Evolutionary conservation across 148 eudicot genomes (phyloP).

Genomic region (Fallopia convolvulus): DNA sequence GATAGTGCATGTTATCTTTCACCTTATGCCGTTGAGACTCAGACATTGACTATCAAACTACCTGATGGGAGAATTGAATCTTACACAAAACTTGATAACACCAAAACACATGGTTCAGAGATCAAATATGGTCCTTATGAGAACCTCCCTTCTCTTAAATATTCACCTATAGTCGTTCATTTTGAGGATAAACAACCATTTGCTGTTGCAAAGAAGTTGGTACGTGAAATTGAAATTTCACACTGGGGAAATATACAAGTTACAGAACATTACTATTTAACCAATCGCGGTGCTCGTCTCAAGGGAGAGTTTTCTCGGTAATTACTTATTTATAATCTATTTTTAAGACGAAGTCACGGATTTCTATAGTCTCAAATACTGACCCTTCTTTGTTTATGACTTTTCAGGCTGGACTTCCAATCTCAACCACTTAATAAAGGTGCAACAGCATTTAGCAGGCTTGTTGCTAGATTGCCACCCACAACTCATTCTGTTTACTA

Average conservation of each 20-base stretch:
- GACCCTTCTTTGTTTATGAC: conserved; percentile 7
- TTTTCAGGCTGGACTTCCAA: conserved; percentile 75
- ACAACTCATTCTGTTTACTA: conserved; percentile 92
- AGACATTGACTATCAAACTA: conserved; percentile 60
- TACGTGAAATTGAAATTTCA: conserved; percentile 92
- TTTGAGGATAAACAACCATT: conserved; percentile 72
- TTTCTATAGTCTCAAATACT: not conserved
- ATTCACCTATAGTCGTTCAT: conserved; percentile 54
- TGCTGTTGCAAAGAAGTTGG: conserved; percentile 81
- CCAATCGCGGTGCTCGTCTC: conserved; percentile 80
- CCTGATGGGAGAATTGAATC: conserved; percentile 81
- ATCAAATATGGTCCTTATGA: conserved; percentile 94
- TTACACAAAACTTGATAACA: conserved; percentile 72
- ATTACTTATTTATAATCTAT: not conserved
- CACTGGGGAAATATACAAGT: conserved; percentile 98
- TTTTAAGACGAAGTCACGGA: not conserved
- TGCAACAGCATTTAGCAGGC: conserved; percentile 56
- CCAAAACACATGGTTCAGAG: conserved; percentile 71
- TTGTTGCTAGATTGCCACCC: conserved; percentile 69
- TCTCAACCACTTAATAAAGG: conserved; percentile 59
- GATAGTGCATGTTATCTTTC: conserved; percentile 73
- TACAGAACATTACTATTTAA: conserved; percentile 82
- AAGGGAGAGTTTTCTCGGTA: conserved; percentile 92
- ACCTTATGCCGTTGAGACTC: conserved; percentile 70
- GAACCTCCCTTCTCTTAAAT: conserved; percentile 58